These are phyloP conservation scores for Chrysanthemum makinoi DNA, from an alignment of 129 eudicot species.

Conservation along the genomic window DNA sequence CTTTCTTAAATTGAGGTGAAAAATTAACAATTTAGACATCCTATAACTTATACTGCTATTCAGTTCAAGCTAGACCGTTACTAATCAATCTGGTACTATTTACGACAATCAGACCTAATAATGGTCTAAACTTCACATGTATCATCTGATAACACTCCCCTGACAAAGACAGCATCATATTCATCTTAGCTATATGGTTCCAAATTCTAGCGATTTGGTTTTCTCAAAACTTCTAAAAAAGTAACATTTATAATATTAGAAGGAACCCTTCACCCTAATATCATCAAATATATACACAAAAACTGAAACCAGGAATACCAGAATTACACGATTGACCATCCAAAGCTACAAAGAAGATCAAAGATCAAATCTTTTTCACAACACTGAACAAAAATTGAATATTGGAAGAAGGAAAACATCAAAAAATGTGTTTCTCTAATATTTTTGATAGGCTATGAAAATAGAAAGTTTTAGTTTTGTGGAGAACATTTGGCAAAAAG, in stretches of 20 bases:
- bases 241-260: slow-evolving; percentile 2
- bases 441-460: too few relatives aligned
- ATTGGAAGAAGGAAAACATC: too few relatives aligned
- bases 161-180: slow-evolving; percentile 2
- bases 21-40: slow-evolving; percentile 10
- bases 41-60: not conserved
- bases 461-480: too few relatives aligned
- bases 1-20: slow-evolving; percentile 12
- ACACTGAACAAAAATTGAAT: too few relatives aligned
- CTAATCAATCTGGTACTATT: not conserved
- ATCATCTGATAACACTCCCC: slow-evolving; percentile 11
- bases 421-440: too few relatives aligned
- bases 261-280: not conserved
- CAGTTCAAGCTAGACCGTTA: slow-evolving; percentile 4
- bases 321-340: not conserved
- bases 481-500: too few relatives aligned
- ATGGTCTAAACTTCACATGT: not conserved
- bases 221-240: not conserved
- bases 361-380: too few relatives aligned
- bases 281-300: not conserved
- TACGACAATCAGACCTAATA: slow-evolving; percentile 1
- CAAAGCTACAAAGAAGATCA: too few relatives aligned
- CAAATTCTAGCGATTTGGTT: slow-evolving; percentile 12
- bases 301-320: not conserved
- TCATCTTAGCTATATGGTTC: slow-evolving; percentile 21